A percentile compares a stretch with the other conserved stretches of the same genome.
phyloP scores from a whole-genome alignment of 495 filamentous ascomycete species.

The Aspergillus ellipticus region DNA sequence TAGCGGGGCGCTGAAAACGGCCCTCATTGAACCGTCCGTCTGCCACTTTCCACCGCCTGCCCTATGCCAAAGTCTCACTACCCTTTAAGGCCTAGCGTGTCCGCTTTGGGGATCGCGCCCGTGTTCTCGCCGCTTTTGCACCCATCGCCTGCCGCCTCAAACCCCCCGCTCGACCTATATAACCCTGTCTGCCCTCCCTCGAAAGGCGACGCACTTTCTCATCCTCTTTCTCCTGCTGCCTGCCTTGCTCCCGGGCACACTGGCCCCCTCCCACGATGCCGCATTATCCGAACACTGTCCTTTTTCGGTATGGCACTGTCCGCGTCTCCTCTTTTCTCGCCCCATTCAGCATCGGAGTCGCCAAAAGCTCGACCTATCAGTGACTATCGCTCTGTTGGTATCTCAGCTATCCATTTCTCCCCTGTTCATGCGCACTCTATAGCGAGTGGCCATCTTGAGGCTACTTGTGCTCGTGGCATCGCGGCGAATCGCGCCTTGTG shows the following conservation, averaged over 20 bases:
- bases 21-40: constrained; percentile 11
- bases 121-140: constrained; percentile 9
- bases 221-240: constrained; percentile 6
- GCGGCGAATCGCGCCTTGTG: background rate
- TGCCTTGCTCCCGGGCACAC: constrained; percentile 6
- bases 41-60: constrained; percentile 13
- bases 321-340: background rate
- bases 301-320: constrained; percentile 10
- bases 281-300: constrained; percentile 9
- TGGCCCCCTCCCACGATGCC: constrained; percentile 9
- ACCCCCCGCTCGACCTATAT: constrained; percentile 11
- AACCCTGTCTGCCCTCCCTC: constrained; percentile 9
- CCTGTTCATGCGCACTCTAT: background rate
- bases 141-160: constrained; percentile 5
- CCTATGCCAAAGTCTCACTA: background rate
- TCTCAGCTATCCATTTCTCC: background rate
- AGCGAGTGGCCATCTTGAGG: background rate
- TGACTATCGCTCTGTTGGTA: constrained; percentile 1
- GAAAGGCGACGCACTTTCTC: constrained; percentile 14
- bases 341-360: constrained; percentile 11
- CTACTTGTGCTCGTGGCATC: background rate
- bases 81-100: constrained; percentile 1
- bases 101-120: constrained; percentile 7
- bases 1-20: constrained; percentile 16
- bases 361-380: constrained; percentile 1